Base-by-base conservation (phyloP, 495 filamentous ascomycete genomes). In the Corynascus novoguineensis region DNA sequence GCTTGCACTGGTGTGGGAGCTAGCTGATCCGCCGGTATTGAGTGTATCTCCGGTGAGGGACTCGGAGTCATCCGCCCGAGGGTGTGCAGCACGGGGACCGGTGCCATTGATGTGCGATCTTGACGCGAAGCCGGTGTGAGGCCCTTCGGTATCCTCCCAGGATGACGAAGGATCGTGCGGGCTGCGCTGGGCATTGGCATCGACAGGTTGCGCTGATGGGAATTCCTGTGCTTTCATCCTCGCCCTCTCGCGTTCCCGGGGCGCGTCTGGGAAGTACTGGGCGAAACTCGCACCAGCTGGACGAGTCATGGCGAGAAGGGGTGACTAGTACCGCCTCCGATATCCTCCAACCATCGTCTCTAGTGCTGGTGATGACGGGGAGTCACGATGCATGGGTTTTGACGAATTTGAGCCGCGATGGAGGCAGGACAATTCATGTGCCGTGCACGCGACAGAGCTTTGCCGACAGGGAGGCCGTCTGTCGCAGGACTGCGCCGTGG, bases 211-310 rank as follows among this genome's bases (percentile, higher is more conserved):
- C 11, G 59, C 52, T 38, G 62, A 54, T 7, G 68, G 67, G 51
- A 70, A 72, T 44, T 63, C 71, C 59, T 59, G 68, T 61, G 61
- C 69, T 67, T 44, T 68, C 45, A 51, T 58, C 61, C 57, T 69
- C 38, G 63, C 68, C 67, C 59, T 72, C 66, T 81, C 78, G 62
- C 79, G 72, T 68, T 81, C 78, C 68, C 78, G 73, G 60, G 91
- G 88, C 60, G 91, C 91, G 69, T 86, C 83, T 58, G 92, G 89
- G 70, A 95, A 96, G 79, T 90, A 95, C 72, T 90, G 84, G 69
- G 88, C 87, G 82, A 89, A 93, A 69, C 87, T 84, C 77, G 87
- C 86, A 64, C 72, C 77, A 52, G 84, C 79, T 65, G 86, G 83
- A 77, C 86, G 87, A 81, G 89, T 88, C 88, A 89, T 90, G 69